Evolutionary conservation across 2,329 filamentous ascomycete genomes (phyloP).

Genomic region (Fusarium multiceps): DNA sequence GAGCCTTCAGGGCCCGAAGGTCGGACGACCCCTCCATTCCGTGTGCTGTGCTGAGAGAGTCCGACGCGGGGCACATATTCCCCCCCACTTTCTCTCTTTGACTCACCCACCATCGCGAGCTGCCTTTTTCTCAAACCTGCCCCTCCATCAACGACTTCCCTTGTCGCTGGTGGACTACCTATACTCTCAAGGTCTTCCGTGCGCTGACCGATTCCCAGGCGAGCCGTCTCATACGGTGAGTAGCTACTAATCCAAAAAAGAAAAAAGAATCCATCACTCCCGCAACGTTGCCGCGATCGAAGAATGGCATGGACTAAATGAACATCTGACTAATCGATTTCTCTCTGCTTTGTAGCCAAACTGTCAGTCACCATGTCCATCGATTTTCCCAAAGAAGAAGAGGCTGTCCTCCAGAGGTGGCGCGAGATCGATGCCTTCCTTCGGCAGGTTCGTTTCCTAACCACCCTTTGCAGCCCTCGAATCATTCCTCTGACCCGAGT

Average conservation of each 20-base stretch:
- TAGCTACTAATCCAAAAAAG: not conserved
- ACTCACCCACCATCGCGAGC: constrained; percentile 46
- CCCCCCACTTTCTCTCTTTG: constrained; percentile 44
- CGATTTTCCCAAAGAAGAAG: constrained; percentile 92
- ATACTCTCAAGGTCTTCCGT: constrained; percentile 18
- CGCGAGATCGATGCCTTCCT: constrained; percentile 92
- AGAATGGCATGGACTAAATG: constrained; percentile 13
- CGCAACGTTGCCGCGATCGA: not conserved
- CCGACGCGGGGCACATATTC: constrained; percentile 43
- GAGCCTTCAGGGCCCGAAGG: not conserved
- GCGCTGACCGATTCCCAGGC: constrained; percentile 30
- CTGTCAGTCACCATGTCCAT: constrained; percentile 74
- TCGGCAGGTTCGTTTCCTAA: constrained; percentile 69
- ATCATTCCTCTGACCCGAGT: constrained; percentile 10
- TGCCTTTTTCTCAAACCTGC: constrained; percentile 44
- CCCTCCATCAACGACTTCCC: constrained; percentile 41
- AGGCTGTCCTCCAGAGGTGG: constrained; percentile 86
- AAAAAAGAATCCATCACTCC: not conserved
- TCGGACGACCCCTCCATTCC: constrained; percentile 4
- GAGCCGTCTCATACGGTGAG: constrained; percentile 32
- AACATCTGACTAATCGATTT: constrained; percentile 4
- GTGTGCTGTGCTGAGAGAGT: not conserved
- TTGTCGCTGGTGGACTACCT: constrained; percentile 32
- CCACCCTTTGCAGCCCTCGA: not conserved
- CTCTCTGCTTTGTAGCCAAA: constrained; percentile 22